Conservation (phyloP, 192 early-diverging fungal species). For the Umbelopsis sp. region DNA sequence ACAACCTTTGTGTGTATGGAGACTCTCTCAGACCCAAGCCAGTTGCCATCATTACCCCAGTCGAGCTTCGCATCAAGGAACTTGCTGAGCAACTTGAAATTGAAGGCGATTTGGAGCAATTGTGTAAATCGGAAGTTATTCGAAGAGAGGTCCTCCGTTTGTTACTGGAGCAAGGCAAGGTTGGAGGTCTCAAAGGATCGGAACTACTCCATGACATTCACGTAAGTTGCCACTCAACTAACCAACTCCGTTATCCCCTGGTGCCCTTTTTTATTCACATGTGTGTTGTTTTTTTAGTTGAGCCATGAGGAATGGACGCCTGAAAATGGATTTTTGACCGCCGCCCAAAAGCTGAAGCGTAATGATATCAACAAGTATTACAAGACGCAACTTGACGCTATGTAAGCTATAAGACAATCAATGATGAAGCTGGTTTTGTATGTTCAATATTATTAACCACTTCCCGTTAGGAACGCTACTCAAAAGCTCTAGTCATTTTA, state of each 20-base stretch:
- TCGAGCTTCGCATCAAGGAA: conserved; percentile 55
- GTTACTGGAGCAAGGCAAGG: conserved; percentile 57
- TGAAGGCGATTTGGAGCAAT: conserved; percentile 46
- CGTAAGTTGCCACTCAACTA: neutral
- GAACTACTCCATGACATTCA: conserved; percentile 72
- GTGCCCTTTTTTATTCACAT: conserved; percentile 14
- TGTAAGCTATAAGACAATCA: conserved; percentile 35
- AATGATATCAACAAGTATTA: conserved; percentile 72
- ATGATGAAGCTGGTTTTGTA: too few species aligned
- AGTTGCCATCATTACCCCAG: conserved; percentile 76
- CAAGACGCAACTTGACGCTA: conserved; percentile 56
- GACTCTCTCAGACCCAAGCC: conserved; percentile 71
- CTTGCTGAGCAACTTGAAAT: conserved; percentile 47
- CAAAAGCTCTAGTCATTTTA: neutral
- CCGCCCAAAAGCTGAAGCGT: conserved; percentile 92
- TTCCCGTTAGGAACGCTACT: neutral
- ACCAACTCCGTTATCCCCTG: neutral
- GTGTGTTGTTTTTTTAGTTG: conserved; percentile 40
- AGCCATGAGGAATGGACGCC: conserved; percentile 88
- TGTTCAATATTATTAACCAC: neutral
- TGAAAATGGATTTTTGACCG: conserved; percentile 81
- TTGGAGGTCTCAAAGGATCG: conserved; percentile 66
- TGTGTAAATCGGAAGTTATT: conserved; percentile 60
- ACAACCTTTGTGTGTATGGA: conserved; percentile 78
- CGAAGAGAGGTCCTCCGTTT: conserved; percentile 47